These are phyloP conservation scores for Flaveria bidentis DNA, from an alignment of 129 eudicot species.

Conservation along the genomic window DNA sequence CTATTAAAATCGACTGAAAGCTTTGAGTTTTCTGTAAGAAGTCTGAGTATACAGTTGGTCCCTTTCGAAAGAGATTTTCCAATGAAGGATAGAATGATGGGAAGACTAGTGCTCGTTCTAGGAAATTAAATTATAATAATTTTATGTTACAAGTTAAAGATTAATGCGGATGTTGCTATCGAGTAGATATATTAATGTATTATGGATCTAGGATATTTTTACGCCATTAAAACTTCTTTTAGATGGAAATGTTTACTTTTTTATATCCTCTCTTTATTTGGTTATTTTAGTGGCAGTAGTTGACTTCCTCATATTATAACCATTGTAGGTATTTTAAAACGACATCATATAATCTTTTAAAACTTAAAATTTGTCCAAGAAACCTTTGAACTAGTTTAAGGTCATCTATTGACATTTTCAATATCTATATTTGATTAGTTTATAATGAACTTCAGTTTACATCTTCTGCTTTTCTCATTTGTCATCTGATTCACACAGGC, in stretches of 20 bases:
- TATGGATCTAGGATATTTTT: neutral
- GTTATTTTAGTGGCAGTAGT: conserved; percentile 3
- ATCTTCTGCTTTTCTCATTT: conserved; percentile 10
- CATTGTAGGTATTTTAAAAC: neutral
- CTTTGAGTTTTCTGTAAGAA: neutral
- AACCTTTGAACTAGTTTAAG: neutral
- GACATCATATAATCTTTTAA: neutral
- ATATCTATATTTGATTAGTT: neutral
- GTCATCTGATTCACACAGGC: conserved; percentile 54
- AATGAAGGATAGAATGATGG: neutral
- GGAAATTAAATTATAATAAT: neutral
- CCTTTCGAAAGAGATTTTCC: neutral
- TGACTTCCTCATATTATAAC: neutral
- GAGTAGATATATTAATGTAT: neutral
- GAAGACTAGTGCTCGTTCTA: neutral
- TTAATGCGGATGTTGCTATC: neutral
- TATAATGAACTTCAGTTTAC: neutral
- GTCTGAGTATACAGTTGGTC: neutral
- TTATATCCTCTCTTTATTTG: neutral
- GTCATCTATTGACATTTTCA: neutral
- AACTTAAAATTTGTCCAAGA: neutral
- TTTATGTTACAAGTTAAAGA: neutral
- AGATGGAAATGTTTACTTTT: neutral
- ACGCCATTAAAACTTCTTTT: neutral
- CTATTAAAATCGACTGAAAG: neutral